A percentile compares a stretch with the other conserved stretches of the same genome.
Conservation (phyloP, 352 stramenopile species). For the Phytophthora foliorum region DNA sequence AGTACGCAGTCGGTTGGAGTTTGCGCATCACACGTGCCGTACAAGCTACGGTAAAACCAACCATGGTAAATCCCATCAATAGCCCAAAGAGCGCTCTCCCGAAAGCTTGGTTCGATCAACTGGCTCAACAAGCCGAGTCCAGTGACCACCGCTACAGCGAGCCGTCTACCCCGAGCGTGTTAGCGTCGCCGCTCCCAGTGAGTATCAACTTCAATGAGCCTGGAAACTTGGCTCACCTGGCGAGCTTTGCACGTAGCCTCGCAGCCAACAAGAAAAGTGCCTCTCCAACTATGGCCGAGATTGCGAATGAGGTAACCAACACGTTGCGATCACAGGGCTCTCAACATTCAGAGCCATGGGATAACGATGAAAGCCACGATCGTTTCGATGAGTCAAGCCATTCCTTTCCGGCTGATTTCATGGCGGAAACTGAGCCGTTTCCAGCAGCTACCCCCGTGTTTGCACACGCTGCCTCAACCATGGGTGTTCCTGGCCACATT, state of each 20-base stretch:
- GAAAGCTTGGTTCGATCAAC: slow-evolving; percentile 82
- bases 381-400: slow-evolving; percentile 67
- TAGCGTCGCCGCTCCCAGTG: slow-evolving; percentile 31
- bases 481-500: slow-evolving; percentile 50
- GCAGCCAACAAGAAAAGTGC: slow-evolving; percentile 43
- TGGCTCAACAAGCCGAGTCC: slow-evolving; percentile 55
- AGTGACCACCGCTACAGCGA: slow-evolving; percentile 55
- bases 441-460: slow-evolving; percentile 16
- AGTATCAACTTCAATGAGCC: slow-evolving; percentile 65
- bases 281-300: slow-evolving; percentile 42
- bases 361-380: slow-evolving; percentile 73
- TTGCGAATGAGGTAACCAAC: slow-evolving; percentile 85
- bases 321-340: slow-evolving; percentile 57
- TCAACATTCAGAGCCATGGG: slow-evolving; percentile 69
- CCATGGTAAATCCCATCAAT: slow-evolving; percentile 64
- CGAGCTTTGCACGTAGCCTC: slow-evolving; percentile 73
- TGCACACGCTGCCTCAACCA: slow-evolving; percentile 29
- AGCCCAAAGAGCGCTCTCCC: slow-evolving; percentile 82
- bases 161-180: slow-evolving; percentile 38
- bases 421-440: slow-evolving; percentile 41
- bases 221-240: slow-evolving; percentile 79
- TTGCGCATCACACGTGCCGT: slow-evolving; percentile 81
- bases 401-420: slow-evolving; percentile 69
- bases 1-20: slow-evolving; percentile 80
- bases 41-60: slow-evolving; percentile 83